Evolutionary conservation across 1,284 basidiomycete genomes (phyloP), one percentile per base, ranked within the genome.

Genomic region (Fomitopsis pinicola): DNA sequence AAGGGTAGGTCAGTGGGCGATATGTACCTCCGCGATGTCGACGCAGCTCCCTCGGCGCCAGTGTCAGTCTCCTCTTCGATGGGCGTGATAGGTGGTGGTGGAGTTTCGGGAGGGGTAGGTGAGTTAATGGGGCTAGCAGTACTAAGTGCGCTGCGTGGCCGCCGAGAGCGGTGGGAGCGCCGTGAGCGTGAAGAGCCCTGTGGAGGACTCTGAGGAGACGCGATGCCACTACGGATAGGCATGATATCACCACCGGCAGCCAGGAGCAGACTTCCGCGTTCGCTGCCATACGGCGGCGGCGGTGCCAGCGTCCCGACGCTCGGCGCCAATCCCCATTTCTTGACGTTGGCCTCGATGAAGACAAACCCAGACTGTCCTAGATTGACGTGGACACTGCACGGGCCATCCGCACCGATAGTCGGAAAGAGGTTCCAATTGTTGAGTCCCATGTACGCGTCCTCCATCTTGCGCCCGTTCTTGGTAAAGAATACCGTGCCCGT

Each of bases 401-500:
- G 92, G 0, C 95, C 95, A 72, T 96, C 93, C 15, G 95, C 94
- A 58, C 95, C 95, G 60, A 98, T 87, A 48, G 93, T 95, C 50
- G 95, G 95, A 81, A 98, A 98, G 10, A 98, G 83, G 71, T 98
- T 97, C 82, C 90, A 92, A 59, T 86, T 83, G 70, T 87, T 92
- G 61, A 98, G 80, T 44, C 94, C 95, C 54, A 93, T 81, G 70
- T 93, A 98, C 22, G 94, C 95, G 72, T 98, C 96, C 68, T 97
- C 95, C 73, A 95, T 86, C 76, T 95, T 96, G 63, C 95, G 88
- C 38, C 95, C 95, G 72, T 98, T 98, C 62, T 95, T 88, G 42
- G 95, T 98, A 80, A 94, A 98, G 78, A 98, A 98, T 15, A 98
- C 94, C 0, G 94, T 94, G n/a, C 95, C 95, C 2, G 91, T 92